phyloP scores from a whole-genome alignment of 495 filamentous ascomycete species.

The Xylaria palmicola region DNA sequence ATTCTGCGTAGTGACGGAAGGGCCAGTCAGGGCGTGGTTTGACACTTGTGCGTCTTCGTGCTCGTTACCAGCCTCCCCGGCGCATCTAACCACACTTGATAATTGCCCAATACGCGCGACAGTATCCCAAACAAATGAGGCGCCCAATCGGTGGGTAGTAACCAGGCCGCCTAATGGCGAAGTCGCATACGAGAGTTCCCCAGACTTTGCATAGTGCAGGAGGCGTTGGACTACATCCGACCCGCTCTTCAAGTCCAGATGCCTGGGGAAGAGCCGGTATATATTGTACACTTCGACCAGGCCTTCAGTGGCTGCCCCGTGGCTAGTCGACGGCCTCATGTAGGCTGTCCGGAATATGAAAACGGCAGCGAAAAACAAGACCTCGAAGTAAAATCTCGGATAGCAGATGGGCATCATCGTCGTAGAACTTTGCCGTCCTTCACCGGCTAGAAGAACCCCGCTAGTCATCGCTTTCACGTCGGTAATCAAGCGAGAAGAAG shows the following conservation, averaged over 20 bases:
- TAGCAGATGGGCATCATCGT: not conserved
- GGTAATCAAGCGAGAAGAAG: not conserved
- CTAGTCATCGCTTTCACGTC: not conserved
- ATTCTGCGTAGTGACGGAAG: not conserved
- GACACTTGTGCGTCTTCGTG: not conserved
- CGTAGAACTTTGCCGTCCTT: not conserved
- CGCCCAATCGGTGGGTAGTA: not conserved
- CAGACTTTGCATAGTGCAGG: not conserved
- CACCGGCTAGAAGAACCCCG: not conserved
- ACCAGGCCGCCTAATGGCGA: not conserved
- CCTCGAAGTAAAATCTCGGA: conserved; percentile 1
- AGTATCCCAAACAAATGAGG: conserved; percentile 7
- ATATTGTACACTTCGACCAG: not conserved
- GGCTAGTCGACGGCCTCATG: not conserved
- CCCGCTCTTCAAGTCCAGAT: not conserved
- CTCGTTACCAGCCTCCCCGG: not conserved
- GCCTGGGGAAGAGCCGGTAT: not conserved
- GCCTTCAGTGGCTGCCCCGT: not conserved
- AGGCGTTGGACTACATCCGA: not conserved
- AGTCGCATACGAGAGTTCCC: not conserved
- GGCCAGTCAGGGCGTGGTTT: not conserved
- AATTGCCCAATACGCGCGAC: not conserved
- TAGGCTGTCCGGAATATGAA: conserved; percentile 2
- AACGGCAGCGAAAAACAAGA: conserved; percentile 1
- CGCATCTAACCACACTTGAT: not conserved